Evolutionary conservation across 768 basidiomycete species (phyloP).

Genomic region (Termitomyces sp.): DNA sequence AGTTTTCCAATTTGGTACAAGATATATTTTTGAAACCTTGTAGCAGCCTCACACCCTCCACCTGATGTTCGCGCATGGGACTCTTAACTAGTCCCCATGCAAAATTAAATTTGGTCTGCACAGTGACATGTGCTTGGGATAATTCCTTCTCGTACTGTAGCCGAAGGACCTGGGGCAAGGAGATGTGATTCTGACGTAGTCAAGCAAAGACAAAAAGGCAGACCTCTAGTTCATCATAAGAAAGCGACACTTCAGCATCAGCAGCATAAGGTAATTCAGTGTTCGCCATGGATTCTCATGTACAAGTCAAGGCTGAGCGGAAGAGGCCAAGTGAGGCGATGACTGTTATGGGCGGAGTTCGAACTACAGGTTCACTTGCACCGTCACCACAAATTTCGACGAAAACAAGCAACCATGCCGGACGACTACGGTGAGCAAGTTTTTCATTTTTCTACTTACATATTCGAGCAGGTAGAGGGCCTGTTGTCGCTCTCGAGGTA

Average conservation of each 20-base stretch:
- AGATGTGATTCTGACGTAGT: background rate
- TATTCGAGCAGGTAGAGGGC: background rate
- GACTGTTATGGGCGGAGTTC: slow-evolving; percentile 30
- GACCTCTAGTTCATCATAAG: slow-evolving; percentile 89
- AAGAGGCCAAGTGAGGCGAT: background rate
- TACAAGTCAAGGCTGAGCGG: background rate
- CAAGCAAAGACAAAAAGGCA: slow-evolving; percentile 9
- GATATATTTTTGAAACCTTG: slow-evolving; percentile 59
- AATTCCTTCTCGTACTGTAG: slow-evolving; percentile 88
- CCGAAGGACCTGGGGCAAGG: slow-evolving; percentile 63
- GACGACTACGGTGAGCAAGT: slow-evolving; percentile 55
- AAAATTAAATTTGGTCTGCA: slow-evolving; percentile 97
- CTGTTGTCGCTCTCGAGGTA: slow-evolving; percentile 18
- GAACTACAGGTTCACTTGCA: slow-evolving; percentile 21
- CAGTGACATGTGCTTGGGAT: slow-evolving; percentile 77
- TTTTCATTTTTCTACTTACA: slow-evolving; percentile 19
- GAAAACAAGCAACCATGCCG: slow-evolving; percentile 29
- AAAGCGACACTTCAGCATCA: slow-evolving; percentile 85
- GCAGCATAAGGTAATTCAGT: slow-evolving; percentile 95
- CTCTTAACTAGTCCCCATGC: slow-evolving; percentile 97
- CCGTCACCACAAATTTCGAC: slow-evolving; percentile 21
- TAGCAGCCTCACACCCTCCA: slow-evolving; percentile 85
- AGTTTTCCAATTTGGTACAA: slow-evolving; percentile 3
- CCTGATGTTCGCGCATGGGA: slow-evolving; percentile 78
- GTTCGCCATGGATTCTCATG: slow-evolving; percentile 37